Evolutionary conservation across 2,329 filamentous ascomycete genomes (phyloP).

Genomic region (Macroventuria anomochaeta): DNA sequence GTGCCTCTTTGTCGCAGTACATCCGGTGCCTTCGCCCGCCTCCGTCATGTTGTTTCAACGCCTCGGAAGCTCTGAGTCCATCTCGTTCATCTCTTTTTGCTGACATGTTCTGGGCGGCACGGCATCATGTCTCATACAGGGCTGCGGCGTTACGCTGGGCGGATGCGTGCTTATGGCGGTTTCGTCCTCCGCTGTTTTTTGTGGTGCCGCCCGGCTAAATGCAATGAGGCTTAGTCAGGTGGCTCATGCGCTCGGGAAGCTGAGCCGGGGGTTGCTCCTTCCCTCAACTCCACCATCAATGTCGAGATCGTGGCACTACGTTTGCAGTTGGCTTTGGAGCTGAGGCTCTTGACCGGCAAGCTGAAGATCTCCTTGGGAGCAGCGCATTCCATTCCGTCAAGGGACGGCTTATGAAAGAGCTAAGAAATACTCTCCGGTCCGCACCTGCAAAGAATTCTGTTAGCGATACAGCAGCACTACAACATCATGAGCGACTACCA

Average conservation of each 20-base stretch:
- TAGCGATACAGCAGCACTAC: too few species aligned
- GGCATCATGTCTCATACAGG: not conserved
- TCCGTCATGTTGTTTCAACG: not conserved
- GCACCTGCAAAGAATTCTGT: too few species aligned
- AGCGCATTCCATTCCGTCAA: too few species aligned
- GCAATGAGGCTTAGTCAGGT: not conserved
- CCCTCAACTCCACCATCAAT: not conserved
- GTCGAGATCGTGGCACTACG: too few species aligned
- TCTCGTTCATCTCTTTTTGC: not conserved
- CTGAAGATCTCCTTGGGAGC: not conserved
- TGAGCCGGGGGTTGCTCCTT: not conserved
- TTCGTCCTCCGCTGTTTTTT: constrained; percentile 2
- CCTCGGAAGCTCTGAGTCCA: not conserved
- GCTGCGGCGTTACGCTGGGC: constrained; percentile 11
- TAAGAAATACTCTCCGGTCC: too few species aligned
- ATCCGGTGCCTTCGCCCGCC: not conserved
- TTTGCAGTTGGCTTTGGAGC: too few species aligned
- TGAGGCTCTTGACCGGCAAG: too few species aligned
- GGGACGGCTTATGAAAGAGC: too few species aligned
- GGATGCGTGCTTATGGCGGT: not conserved
- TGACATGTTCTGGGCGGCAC: not conserved
- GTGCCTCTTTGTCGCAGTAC: constrained; percentile 8
- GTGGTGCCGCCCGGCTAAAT: constrained; percentile 12
- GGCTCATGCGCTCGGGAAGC: not conserved
- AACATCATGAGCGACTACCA: too few species aligned